Evolutionary conservation across 805 yeast genomes (phyloP), one percentile per base, ranked within the genome.

Genomic region (Saccharomycopsis sp.): DNA sequence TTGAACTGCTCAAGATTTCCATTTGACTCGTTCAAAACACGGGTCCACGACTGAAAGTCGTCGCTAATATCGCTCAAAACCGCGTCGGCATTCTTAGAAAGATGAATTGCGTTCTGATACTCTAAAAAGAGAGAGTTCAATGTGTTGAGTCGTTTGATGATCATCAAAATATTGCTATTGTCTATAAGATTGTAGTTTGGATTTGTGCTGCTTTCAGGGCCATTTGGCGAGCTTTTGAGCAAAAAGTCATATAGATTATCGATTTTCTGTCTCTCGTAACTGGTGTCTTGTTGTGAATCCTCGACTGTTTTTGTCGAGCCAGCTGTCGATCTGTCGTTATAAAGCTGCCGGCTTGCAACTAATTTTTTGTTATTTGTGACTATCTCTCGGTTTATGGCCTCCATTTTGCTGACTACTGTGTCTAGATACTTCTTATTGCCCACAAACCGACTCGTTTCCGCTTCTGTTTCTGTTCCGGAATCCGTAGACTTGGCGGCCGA

Each of bases 311-410:
- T 35, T 35, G 8, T 8, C 14, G 19, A 17, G 12, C 22, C 49
- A 8, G 20, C 49, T 12, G 12, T 44, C 19, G 49, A 7, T 17
- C 19, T 17, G 38, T 12, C 38, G 38, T 29, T 29, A 41, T 52
- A 60, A 17, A 57, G 58, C 34, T 58, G 50, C 42, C 56, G 59
- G 17, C 50, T 58, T 12, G 61, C 54, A 15, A 53, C 50, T 24
- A 60, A 22, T 47, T 61, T 61, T 20, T 57, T 61, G 25, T 58
- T 61, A 23, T 61, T 61, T 3, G 58, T 50, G 12, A 41, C 41
- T 3, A 61, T 61, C 19, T 61, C 62, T 52, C 52, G 58, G 41
- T 62, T 59, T 3, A 62, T 52, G 1, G 56, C n/a, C 53, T 62
- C 64, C 55, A 62, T 54, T 24, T 57, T 62, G 2, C 44, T 42